phyloP scores from a whole-genome alignment of 2,329 filamentous ascomycete genomes.

The Xylariaceae sp. region DNA sequence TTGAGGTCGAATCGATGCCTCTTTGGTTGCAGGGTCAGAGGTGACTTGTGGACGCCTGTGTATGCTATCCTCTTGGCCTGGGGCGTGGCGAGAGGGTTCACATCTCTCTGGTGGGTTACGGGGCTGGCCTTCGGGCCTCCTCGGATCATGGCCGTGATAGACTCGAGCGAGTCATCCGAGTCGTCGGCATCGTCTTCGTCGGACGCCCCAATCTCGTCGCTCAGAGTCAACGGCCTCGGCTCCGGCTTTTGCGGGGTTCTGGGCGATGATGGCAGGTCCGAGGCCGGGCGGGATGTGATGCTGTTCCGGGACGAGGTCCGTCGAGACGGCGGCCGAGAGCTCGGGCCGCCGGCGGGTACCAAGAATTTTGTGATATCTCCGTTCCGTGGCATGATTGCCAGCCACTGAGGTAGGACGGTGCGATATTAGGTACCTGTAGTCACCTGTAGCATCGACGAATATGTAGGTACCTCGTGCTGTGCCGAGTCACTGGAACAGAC shows the following conservation, averaged over 20 bases:
- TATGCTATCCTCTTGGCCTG: constrained; percentile 37
- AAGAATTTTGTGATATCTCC: constrained; percentile 27
- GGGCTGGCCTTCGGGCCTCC: constrained; percentile 15
- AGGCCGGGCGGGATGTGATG: constrained; percentile 4
- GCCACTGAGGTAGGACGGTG: too few species aligned
- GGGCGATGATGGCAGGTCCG: constrained; percentile 19
- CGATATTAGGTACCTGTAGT: too few species aligned
- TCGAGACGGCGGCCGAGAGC: constrained; percentile 5
- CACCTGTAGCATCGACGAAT: too few species aligned
- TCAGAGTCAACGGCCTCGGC: constrained; percentile 31
- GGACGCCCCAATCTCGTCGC: constrained; percentile 58
- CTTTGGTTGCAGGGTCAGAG: constrained; percentile 36
- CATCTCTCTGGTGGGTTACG: constrained; percentile 13
- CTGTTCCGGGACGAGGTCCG: background rate
- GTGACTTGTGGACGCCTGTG: constrained; percentile 32
- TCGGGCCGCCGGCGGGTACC: constrained; percentile 8
- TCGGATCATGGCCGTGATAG: constrained; percentile 43
- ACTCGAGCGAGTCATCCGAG: constrained; percentile 47
- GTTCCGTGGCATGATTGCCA: constrained; percentile 19
- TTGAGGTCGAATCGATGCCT: constrained; percentile 59
- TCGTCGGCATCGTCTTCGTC: constrained; percentile 65
- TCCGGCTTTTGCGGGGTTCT: constrained; percentile 20
- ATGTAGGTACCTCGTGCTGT: too few species aligned
- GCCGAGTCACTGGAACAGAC: too few species aligned
- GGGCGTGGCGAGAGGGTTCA: constrained; percentile 30